Conservation (phyloP, 2,329 filamentous ascomycete genomes). For the Fusarium chlamydosporum region DNA sequence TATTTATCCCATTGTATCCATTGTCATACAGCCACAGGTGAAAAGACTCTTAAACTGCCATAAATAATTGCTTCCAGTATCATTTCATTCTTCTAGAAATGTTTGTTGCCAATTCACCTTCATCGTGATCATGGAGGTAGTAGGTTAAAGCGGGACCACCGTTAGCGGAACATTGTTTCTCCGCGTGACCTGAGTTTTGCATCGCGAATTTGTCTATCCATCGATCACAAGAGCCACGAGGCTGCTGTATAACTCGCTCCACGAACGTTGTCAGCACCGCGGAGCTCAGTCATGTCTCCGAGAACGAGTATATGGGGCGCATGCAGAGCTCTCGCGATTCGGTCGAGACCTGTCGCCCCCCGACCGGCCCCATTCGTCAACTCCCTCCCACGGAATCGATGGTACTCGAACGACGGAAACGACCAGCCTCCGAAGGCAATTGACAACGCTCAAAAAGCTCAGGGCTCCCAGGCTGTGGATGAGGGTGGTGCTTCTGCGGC, state of each 20-base stretch:
- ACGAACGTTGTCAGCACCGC: slow-evolving; percentile 49
- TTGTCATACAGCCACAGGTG: not conserved
- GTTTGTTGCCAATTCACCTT: not conserved
- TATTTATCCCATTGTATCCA: rapidly evolving
- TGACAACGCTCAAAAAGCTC: slow-evolving; percentile 33
- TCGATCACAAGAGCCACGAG: slow-evolving; percentile 47
- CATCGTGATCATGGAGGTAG: not conserved
- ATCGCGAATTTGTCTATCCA: slow-evolving; percentile 43
- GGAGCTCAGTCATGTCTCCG: slow-evolving; percentile 55
- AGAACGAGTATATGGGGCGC: slow-evolving; percentile 54
- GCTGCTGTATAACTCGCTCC: slow-evolving; percentile 44
- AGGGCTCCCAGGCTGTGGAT: slow-evolving; percentile 23
- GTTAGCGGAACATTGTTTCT: slow-evolving; percentile 42
- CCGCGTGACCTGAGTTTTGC: slow-evolving; percentile 49
- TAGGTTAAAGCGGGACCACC: slow-evolving; percentile 38
- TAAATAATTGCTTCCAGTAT: not conserved
- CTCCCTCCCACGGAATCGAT: slow-evolving; percentile 44
- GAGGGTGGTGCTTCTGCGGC: slow-evolving; percentile 6
- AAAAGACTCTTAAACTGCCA: not conserved
- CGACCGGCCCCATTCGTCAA: slow-evolving; percentile 45
- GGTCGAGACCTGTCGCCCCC: slow-evolving; percentile 49
- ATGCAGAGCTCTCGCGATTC: slow-evolving; percentile 54
- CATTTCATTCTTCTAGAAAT: not conserved
- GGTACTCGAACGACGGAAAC: slow-evolving; percentile 55
- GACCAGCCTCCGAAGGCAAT: slow-evolving; percentile 46